These are phyloP conservation scores for Yueomyces sp. DNA, from an alignment of 805 yeast genomes.

Conservation along the genomic window DNA sequence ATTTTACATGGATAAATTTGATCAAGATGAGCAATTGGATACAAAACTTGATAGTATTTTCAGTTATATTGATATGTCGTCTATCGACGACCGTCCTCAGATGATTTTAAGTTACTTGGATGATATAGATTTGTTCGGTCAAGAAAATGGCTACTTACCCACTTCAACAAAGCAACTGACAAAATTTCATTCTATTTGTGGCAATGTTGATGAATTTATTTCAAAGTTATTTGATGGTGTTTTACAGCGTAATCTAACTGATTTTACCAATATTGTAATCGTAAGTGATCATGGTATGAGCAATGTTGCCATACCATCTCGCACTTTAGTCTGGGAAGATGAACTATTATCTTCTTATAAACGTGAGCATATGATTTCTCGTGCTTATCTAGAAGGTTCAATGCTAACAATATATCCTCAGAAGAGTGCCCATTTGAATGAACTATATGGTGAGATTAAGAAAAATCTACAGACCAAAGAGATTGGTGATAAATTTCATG, in stretches of 20 bases:
- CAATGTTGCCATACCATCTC: conserved; percentile 50
- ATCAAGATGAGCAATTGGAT: conserved; percentile 45
- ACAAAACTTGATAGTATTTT: conserved; percentile 34
- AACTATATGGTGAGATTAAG: conserved; percentile 32
- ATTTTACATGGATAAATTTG: conserved; percentile 30
- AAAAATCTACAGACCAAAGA: conserved; percentile 14
- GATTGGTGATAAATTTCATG: neutral
- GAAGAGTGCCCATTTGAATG: conserved; percentile 13
- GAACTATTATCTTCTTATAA: conserved; percentile 42
- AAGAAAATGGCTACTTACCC: conserved; percentile 42
- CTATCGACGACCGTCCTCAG: conserved; percentile 51
- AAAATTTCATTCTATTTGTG: conserved; percentile 25
- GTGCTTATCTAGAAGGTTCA: conserved; percentile 9
- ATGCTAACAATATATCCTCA: conserved; percentile 5
- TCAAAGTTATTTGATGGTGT: conserved; percentile 36
- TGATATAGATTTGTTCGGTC: conserved; percentile 69
- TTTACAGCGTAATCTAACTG: conserved; percentile 38
- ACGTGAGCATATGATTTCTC: conserved; percentile 4
- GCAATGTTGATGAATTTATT: conserved; percentile 54
- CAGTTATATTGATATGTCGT: conserved; percentile 48
- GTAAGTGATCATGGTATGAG: conserved; percentile 95
- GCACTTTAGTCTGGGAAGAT: conserved; percentile 33
- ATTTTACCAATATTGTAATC: conserved; percentile 59
- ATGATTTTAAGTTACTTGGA: conserved; percentile 69
- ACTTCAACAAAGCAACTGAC: conserved; percentile 19